These are phyloP conservation scores for Erodium trifolium DNA, from an alignment of 441 rosid genomes.

Conservation along the genomic window DNA sequence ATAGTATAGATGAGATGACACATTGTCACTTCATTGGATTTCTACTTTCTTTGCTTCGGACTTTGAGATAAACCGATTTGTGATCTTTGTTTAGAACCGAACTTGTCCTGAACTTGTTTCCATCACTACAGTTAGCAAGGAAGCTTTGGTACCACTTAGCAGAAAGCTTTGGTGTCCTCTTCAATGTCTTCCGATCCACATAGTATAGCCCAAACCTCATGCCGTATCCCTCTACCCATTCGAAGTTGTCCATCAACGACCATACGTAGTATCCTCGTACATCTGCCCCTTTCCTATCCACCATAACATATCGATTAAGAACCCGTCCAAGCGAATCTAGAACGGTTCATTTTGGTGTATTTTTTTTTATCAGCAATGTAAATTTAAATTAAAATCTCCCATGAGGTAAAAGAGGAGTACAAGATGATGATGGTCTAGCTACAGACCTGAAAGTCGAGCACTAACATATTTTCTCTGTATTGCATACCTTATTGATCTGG, in stretches of 20 bases:
- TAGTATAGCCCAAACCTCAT: conserved; percentile 25
- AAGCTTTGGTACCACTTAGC: conserved; percentile 34
- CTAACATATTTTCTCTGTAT: too few relatives aligned
- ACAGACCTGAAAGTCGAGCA: too few relatives aligned
- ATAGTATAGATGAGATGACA: too few relatives aligned
- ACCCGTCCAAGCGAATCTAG: not conserved
- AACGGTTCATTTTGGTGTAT: too few relatives aligned
- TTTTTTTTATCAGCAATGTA: too few relatives aligned
- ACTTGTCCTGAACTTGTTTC: too few relatives aligned
- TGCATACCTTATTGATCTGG: conserved; percentile 29
- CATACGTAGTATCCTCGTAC: conserved; percentile 38
- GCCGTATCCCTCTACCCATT: conserved; percentile 34
- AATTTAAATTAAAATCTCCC: too few relatives aligned
- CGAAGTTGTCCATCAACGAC: conserved; percentile 42
- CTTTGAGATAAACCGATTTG: not conserved
- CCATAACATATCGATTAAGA: too few relatives aligned
- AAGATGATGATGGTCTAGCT: too few relatives aligned
- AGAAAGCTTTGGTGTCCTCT: conserved; percentile 34
- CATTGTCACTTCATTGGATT: too few relatives aligned
- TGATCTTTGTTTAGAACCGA: too few relatives aligned
- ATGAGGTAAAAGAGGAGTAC: too few relatives aligned
- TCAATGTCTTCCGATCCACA: conserved; percentile 28
- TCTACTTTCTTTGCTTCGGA: not conserved
- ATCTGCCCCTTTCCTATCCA: conserved; percentile 35
- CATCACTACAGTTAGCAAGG: conserved; percentile 13